Evolutionary conservation across 2,329 filamentous ascomycete species (phyloP).

Genomic region (Aureobasidium sp.): DNA sequence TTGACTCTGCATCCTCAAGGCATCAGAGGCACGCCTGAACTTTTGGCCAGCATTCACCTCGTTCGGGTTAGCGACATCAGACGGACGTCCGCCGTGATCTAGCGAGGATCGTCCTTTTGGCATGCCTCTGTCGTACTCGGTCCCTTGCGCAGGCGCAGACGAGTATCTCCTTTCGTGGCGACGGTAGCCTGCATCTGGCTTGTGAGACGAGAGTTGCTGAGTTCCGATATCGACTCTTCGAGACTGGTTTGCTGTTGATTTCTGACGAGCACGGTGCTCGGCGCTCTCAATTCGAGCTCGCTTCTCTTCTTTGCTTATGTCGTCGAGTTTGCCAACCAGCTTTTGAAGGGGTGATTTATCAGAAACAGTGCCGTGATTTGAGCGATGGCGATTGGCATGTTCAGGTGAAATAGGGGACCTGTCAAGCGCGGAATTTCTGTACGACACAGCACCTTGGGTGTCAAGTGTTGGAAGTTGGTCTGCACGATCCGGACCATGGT

Average conservation of each 20-base stretch:
- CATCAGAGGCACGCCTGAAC: slow-evolving; percentile 18
- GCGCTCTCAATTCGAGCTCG: slow-evolving; percentile 76
- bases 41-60: slow-evolving; percentile 4
- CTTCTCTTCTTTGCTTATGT: slow-evolving; percentile 94
- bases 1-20: slow-evolving; percentile 10
- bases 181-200: neutral
- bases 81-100: neutral
- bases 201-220: neutral
- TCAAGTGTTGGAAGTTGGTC: neutral
- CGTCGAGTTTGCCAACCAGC: slow-evolving; percentile 82
- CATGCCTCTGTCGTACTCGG: neutral
- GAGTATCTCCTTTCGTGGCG: slow-evolving; percentile 4
- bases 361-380: slow-evolving; percentile 54
- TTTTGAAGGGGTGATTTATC: slow-evolving; percentile 88
- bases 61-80: neutral
- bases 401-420: neutral
- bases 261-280: slow-evolving; percentile 64
- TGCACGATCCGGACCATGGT: neutral
- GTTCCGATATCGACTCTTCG: slow-evolving; percentile 7
- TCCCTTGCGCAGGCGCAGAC: neutral
- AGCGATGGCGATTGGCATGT: neutral
- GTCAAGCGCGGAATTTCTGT: neutral
- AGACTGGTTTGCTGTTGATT: slow-evolving; percentile 12
- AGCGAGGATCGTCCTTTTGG: neutral
- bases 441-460: neutral